A percentile compares a stretch with the other conserved stretches of the same genome.
Evolutionary conservation across 2,329 filamentous ascomycete genomes (phyloP).

Genomic region (Mollisiaceae sp.): DNA sequence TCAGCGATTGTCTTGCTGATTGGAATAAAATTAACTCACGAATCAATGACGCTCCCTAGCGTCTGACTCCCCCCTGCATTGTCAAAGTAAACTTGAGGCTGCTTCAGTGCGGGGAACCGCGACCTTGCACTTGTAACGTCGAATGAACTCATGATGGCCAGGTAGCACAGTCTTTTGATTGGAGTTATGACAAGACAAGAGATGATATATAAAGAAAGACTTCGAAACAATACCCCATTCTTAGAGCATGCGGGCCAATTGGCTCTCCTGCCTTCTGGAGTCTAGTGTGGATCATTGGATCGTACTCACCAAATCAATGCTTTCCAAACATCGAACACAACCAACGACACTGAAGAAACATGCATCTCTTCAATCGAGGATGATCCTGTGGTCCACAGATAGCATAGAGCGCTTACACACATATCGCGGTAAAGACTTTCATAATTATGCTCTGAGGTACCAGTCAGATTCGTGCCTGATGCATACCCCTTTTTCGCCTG

Average conservation of each 20-base stretch:
- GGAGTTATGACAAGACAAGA: neutral
- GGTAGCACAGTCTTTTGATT: neutral
- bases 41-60: constrained; percentile 68
- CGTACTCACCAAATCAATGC: constrained; percentile 5
- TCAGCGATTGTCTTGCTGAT: constrained; percentile 12
- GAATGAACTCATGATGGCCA: constrained; percentile 47
- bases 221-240: constrained; percentile 16
- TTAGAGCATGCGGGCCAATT: neutral
- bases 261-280: constrained; percentile 9
- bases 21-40: constrained; percentile 51
- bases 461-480: constrained; percentile 21
- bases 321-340: neutral
- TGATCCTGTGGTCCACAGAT: constrained; percentile 7
- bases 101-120: constrained; percentile 70
- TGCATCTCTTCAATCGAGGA: constrained; percentile 5
- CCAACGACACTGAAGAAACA: neutral
- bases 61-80: constrained; percentile 80
- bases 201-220: neutral
- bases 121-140: constrained; percentile 60
- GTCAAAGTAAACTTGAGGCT: constrained; percentile 75
- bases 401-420: constrained; percentile 34
- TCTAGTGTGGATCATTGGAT: neutral
- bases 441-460: constrained; percentile 19
- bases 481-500: constrained; percentile 30
- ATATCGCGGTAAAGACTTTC: constrained; percentile 32